Evolutionary conservation across 73 alveolate genomes (phyloP).

Genomic region (Stentor coeruleus): DNA sequence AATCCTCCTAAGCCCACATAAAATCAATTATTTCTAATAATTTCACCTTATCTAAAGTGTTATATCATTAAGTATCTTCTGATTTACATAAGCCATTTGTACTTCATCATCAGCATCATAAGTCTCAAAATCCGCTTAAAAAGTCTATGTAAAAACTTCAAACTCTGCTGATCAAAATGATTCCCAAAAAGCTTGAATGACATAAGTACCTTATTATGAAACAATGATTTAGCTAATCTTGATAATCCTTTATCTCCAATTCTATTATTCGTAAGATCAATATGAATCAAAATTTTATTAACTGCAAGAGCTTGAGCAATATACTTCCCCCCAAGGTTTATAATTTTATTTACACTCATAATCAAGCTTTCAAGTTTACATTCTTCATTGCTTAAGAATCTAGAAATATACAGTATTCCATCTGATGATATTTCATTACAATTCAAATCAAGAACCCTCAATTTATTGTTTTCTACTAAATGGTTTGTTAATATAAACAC

Average conservation of each 20-base stretch:
- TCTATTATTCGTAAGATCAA: constrained; percentile 95
- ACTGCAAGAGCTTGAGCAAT: constrained; percentile 87
- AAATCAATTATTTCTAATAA: too few species aligned
- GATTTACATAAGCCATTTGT: constrained; percentile 84
- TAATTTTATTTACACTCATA: constrained; percentile 81
- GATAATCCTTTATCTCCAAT: constrained; percentile 94
- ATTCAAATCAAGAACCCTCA: constrained; percentile 93
- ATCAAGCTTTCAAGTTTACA: constrained; percentile 88
- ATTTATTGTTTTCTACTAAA: constrained; percentile 82
- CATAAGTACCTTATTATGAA: constrained; percentile 61
- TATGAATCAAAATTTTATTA: constrained; percentile 89
- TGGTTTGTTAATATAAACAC: constrained; percentile 86
- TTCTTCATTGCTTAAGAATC: constrained; percentile 80
- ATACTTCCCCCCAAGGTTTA: too few species aligned
- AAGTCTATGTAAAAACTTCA: constrained; percentile 61
- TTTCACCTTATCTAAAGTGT: too few species aligned
- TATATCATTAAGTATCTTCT: constrained; percentile 73
- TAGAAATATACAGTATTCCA: constrained; percentile 92
- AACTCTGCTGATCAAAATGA: constrained; percentile 69
- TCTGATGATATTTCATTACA: constrained; percentile 93
- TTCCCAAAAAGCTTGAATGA: constrained; percentile 70
- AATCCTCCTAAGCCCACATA: too few species aligned
- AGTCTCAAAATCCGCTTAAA: constrained; percentile 72
- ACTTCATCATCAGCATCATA: constrained; percentile 76
- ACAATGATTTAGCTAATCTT: constrained; percentile 67